Evolutionary conservation across 2,329 filamentous ascomycete genomes (phyloP), one percentile per base, ranked within the genome.

Genomic region (Cladosporium phlei): DNA sequence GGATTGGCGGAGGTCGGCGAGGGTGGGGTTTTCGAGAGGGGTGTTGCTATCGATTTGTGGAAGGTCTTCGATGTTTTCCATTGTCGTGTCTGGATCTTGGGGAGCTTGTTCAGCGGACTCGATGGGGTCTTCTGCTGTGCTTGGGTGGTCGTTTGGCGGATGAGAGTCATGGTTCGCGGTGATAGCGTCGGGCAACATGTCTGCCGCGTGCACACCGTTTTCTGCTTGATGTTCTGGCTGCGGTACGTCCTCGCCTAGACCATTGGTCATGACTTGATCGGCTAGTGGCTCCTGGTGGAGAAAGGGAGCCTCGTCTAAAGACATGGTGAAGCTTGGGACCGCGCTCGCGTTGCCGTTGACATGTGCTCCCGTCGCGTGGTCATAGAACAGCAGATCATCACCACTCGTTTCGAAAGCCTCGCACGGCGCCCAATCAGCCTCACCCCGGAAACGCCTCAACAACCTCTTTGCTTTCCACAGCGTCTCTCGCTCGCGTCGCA

Each of bases 401-500:
- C 72, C 67, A 4, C 66, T 62, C 10, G 72, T 73, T 50, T 80
- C 74, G 16, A 79, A 68, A 27, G 66, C 58, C 25, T 72, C 77
- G 52, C 72, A 73, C 4, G 79, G 78, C 53, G 78, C 74, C 74
- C 78, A 84, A 11, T 79, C 80, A 52, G 82, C 79, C 62, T 94
- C 88, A 24, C 88, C 88, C 38, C 85, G 80, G 7, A 93, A 74
- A 53, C 79, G 79, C 24, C 83, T 85, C 54, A 88, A 75, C 40
- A 93, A 68, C 55, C 84, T 80, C 61, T 88, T 88, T 37, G 88
- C 82, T 57, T 79, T 81, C 78, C 83, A 87, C 9, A 91, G 69
- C 4, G 82, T 81, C 20, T 73, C 72, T 52, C 85, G 85, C 62
- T 93, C 88, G 60, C 85, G 84, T 48, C 86, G 80, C 71, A 88